A percentile compares a stretch with the other conserved stretches of the same genome.
Conservation (phyloP, 768 basidiomycete genomes). For the Agaricus blazei region DNA sequence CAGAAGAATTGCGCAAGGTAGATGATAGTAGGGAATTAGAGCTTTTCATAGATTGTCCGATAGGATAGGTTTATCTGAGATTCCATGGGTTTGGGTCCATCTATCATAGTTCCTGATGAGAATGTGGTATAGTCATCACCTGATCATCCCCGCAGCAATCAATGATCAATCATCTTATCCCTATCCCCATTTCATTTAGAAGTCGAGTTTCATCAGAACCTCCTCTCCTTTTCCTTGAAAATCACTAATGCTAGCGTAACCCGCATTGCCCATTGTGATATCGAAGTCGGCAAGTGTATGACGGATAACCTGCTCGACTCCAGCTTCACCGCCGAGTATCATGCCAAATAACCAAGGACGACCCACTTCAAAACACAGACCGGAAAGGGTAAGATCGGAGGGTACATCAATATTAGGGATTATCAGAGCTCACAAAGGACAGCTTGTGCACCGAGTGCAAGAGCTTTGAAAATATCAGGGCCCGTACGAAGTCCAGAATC, state of each 20-base stretch:
- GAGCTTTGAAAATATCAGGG: conserved; percentile 77
- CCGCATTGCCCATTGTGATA: conserved; percentile 55
- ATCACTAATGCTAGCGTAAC: conserved; percentile 51
- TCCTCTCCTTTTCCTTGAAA: conserved; percentile 56
- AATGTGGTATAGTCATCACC: too few species aligned
- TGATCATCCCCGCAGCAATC: too few species aligned
- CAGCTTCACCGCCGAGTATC: conserved; percentile 62
- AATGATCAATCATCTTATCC: too few species aligned
- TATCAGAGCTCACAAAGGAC: conserved; percentile 50
- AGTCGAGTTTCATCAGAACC: conserved; percentile 40
- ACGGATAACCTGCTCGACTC: conserved; percentile 69
- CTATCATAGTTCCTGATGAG: too few species aligned
- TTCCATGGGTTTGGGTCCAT: too few species aligned
- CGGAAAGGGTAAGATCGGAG: neutral
- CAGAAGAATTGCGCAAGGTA: too few species aligned
- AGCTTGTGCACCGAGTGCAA: conserved; percentile 82
- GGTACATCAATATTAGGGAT: too few species aligned
- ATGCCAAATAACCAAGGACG: conserved; percentile 76
- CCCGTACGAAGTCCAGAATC: conserved; percentile 83
- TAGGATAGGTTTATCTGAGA: too few species aligned
- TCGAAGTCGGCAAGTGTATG: conserved; percentile 68
- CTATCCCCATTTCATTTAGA: conserved; percentile 7
- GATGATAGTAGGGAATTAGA: too few species aligned
- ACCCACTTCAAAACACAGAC: conserved; percentile 39
- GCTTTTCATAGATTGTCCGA: too few species aligned